Base-by-base conservation (phyloP, 176 grass and related monocot genomes). In the Aechmea fasciata region DNA sequence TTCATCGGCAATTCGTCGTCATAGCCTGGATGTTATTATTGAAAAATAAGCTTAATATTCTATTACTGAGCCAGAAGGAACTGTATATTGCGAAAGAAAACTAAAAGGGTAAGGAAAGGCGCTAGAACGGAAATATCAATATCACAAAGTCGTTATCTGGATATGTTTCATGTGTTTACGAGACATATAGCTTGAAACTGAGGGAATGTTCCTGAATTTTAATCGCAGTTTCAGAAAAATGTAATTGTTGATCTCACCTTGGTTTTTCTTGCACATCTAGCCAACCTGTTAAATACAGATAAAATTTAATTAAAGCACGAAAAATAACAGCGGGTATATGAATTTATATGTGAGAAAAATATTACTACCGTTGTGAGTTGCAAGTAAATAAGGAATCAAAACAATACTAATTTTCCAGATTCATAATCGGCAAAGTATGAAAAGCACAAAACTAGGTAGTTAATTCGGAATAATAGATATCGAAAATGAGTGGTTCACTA, bases 231-330 rank as follows among this genome's bases (percentile, higher is more conserved):
- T 22, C 9, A 18, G 6, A 59, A 20, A 61, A 17, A 19, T 10
- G 33, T 41, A 41, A 61, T 13, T 59, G 23, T 76, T 24, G 64
- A 12, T 65, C 0, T 18, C 11, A 10, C 76, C 52, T 83, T 73
- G 47, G 52, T 11, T 52, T 24, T 17, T 83, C 70, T 61, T 54
- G n/a, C 29, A 55, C 28, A 22, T 75, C 81, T 48, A 84, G 80
- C 68, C 73, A 88, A 25, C 85, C 85, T 84, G 81, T 62, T 19
- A 64, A 52, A 33, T 20, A 77, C 3, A 71, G 69, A 50, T 2
- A 78, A 19, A 1, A 29, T 18, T 5, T 70, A 52, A 88, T 74
- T 71, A 49, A 72, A 79, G 47, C 69, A 65, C 1, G 84, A 41
- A 11, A 77, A 52, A 2, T 70, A 49, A 53, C 78, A 74, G 19